Conservation (phyloP, 2,329 filamentous ascomycete genomes). For the Lizonia empirigonia region DNA sequence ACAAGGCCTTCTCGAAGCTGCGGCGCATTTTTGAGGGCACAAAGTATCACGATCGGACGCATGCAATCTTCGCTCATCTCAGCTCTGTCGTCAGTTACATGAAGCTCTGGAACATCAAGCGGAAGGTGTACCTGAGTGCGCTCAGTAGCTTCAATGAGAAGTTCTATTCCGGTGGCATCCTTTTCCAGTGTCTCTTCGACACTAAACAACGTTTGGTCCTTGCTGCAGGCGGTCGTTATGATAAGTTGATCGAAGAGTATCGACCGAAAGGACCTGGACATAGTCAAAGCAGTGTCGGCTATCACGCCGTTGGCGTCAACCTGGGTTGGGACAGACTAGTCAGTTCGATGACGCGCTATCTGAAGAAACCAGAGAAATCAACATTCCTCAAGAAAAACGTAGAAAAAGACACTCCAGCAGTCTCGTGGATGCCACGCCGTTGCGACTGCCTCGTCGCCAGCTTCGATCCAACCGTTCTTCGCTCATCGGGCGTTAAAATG, state of each 20-base stretch:
- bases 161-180: slow-evolving; percentile 78
- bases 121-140: slow-evolving; percentile 83
- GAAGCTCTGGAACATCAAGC: slow-evolving; percentile 73
- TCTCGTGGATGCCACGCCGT: slow-evolving; percentile 54
- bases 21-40: slow-evolving; percentile 61
- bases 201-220: slow-evolving; percentile 81
- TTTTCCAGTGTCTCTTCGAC: slow-evolving; percentile 92
- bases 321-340: slow-evolving; percentile 85
- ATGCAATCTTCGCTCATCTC: slow-evolving; percentile 73
- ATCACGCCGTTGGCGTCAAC: slow-evolving; percentile 90
- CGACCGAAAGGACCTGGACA: slow-evolving; percentile 69
- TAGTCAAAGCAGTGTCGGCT: slow-evolving; percentile 48
- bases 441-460: slow-evolving; percentile 91
- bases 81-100: slow-evolving; percentile 78
- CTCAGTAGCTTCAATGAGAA: slow-evolving; percentile 88
- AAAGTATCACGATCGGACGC: slow-evolving; percentile 57
- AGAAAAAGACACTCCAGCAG: slow-evolving; percentile 58
- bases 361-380: slow-evolving; percentile 54
- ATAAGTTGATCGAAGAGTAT: slow-evolving; percentile 84
- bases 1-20: slow-evolving; percentile 72
- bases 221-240: slow-evolving; percentile 92
- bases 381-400: slow-evolving; percentile 72
- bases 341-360: slow-evolving; percentile 62
- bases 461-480: slow-evolving; percentile 77
- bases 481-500: slow-evolving; percentile 76